A percentile compares a stretch with the other conserved stretches of the same genome.
Evolutionary conservation across 441 rosid species (phyloP).

Genomic region (Eutrema salsugineum): DNA sequence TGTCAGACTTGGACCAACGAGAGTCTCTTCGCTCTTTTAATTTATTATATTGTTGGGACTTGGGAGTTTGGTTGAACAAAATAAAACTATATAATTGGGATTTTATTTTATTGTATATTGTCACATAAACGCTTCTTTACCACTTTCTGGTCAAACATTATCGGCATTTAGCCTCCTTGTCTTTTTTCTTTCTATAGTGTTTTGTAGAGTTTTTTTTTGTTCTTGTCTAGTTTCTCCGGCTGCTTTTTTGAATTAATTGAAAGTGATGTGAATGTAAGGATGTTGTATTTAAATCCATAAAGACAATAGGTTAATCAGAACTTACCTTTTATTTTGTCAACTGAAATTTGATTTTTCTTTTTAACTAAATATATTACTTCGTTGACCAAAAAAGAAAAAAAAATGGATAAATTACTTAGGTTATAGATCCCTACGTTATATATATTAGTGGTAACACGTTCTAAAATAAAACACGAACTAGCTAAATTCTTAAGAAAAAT

Average conservation of each 20-base stretch:
- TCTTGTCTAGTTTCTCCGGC: background rate
- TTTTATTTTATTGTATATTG: constrained; percentile 1
- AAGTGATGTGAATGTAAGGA: constrained; percentile 6
- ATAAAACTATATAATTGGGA: no score
- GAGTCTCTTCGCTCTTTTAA: background rate
- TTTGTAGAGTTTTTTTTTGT: background rate
- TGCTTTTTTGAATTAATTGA: constrained; percentile 10
- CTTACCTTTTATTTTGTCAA: background rate
- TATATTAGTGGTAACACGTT: background rate
- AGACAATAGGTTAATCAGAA: background rate
- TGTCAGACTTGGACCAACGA: constrained; percentile 31
- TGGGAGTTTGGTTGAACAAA: no score
- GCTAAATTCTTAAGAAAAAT: background rate
- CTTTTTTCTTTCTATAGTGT: background rate
- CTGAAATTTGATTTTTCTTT: background rate
- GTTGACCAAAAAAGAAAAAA: background rate
- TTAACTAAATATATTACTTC: background rate
- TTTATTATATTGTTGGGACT: background rate
- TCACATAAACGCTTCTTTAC: constrained; percentile 22
- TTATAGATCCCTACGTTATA: background rate
- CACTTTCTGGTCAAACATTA: constrained; percentile 34
- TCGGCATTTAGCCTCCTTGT: constrained; percentile 24
- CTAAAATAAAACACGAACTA: background rate
- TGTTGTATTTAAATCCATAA: background rate
- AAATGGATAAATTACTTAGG: background rate